phyloP scores from a whole-genome alignment of 148 eudicot genomes.

The Euryodendron excelsum region DNA sequence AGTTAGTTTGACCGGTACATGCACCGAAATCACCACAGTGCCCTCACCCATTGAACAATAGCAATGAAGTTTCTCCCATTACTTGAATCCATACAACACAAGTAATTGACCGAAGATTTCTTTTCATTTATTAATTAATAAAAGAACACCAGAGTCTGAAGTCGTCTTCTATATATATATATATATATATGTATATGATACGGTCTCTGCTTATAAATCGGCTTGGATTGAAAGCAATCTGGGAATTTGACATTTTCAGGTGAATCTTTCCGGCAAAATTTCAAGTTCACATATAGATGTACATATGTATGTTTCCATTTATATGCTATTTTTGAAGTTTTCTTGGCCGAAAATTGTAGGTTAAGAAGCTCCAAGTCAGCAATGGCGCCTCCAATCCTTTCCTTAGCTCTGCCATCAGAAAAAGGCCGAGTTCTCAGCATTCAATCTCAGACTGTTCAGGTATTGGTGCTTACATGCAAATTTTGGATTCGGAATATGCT shows the following conservation, averaged over 20 bases:
- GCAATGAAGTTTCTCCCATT: too few species aligned
- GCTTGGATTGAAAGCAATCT: slow-evolving; percentile 13
- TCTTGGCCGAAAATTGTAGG: slow-evolving; percentile 16
- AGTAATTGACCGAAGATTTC: too few species aligned
- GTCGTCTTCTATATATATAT: neutral
- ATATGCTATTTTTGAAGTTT: neutral
- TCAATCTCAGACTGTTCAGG: slow-evolving; percentile 99
- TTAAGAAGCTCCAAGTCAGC: slow-evolving; percentile 28
- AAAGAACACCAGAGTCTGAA: too few species aligned
- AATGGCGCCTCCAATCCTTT: slow-evolving; percentile 81
- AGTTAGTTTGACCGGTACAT: too few species aligned
- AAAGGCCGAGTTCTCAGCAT: slow-evolving; percentile 97
- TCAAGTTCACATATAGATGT: neutral
- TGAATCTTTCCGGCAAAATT: slow-evolving; percentile 1
- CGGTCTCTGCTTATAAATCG: neutral
- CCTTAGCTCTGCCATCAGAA: slow-evolving; percentile 79
- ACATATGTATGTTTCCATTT: neutral
- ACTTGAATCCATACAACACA: too few species aligned
- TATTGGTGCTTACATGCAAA: slow-evolving; percentile 11
- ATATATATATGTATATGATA: slow-evolving; percentile 2
- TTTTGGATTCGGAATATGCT: neutral
- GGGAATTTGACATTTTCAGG: slow-evolving; percentile 21
- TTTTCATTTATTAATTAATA: too few species aligned
- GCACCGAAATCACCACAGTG: too few species aligned
- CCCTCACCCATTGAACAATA: too few species aligned